Percentiles rank a stretch among this genome's conserved stretches.
Evolutionary conservation across 768 basidiomycete species (phyloP).

Genomic region (Amyloporia xantha): DNA sequence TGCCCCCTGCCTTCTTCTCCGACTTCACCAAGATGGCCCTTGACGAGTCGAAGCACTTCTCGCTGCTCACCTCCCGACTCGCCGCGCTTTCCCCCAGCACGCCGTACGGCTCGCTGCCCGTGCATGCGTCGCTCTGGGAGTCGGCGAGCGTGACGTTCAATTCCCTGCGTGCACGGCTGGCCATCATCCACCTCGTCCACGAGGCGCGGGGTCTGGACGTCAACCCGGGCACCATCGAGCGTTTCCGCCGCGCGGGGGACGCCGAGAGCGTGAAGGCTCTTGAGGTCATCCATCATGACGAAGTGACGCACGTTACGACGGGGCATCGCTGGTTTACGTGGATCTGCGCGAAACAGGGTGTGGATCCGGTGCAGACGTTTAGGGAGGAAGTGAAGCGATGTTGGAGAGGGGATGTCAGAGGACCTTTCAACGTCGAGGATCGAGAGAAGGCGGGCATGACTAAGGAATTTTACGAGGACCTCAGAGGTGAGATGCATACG

Average conservation of each 20-base stretch:
- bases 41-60: constrained; percentile 85
- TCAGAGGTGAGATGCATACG: constrained; percentile 56
- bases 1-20: constrained; percentile 71
- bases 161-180: constrained; percentile 65
- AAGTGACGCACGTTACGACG: constrained; percentile 74
- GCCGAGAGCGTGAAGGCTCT: constrained; percentile 57
- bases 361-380: constrained; percentile 61
- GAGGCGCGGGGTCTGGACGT: constrained; percentile 82
- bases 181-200: constrained; percentile 82
- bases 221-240: constrained; percentile 73
- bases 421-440: constrained; percentile 77
- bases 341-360: constrained; percentile 49
- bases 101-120: constrained; percentile 62
- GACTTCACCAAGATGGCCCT: constrained; percentile 82
- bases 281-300: constrained; percentile 74
- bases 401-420: constrained; percentile 69
- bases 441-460: constrained; percentile 70
- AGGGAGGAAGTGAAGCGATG: constrained; percentile 61
- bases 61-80: constrained; percentile 57
- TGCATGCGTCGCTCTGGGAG: constrained; percentile 78
- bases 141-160: constrained; percentile 61
- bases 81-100: constrained; percentile 54
- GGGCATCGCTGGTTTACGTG: constrained; percentile 83
- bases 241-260: constrained; percentile 63
- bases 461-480: constrained; percentile 62